A percentile compares a stretch with the other conserved stretches of the same genome.
These are phyloP conservation scores for Spizellomyces sp. DNA, from an alignment of 192 early-diverging fungal species.

Conservation along the genomic window DNA sequence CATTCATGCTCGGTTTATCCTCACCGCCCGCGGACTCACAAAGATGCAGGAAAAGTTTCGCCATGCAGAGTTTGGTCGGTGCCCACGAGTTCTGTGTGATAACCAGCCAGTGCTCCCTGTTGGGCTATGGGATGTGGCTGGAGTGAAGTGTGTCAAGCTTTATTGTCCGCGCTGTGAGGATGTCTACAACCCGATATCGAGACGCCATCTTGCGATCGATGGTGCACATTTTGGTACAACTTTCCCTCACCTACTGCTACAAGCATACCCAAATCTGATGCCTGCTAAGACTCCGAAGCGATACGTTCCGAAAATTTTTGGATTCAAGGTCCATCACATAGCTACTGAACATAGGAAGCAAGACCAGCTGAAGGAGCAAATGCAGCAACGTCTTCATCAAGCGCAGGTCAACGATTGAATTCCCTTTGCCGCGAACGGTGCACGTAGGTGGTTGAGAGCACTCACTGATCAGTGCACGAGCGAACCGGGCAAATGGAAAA, in stretches of 20 bases:
- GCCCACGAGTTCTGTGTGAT: slow-evolving; percentile 91
- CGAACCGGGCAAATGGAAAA: too few species aligned
- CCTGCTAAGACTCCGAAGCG: slow-evolving; percentile 78
- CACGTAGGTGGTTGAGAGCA: too few species aligned
- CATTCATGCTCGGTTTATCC: slow-evolving; percentile 96
- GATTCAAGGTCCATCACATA: slow-evolving; percentile 89
- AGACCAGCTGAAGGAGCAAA: slow-evolving; percentile 77
- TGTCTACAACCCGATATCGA: slow-evolving; percentile 90
- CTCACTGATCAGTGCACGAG: too few species aligned
- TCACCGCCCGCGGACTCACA: slow-evolving; percentile 85
- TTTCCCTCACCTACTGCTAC: slow-evolving; percentile 95
- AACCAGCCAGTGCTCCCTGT: slow-evolving; percentile 88
- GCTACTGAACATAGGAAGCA: slow-evolving; percentile 91
- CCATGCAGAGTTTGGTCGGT: slow-evolving; percentile 93
- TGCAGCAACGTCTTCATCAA: neutral
- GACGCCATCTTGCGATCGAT: slow-evolving; percentile 83
- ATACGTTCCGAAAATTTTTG: slow-evolving; percentile 97
- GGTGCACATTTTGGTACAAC: slow-evolving; percentile 97
- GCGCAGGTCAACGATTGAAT: neutral
- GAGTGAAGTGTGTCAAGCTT: slow-evolving; percentile 84
- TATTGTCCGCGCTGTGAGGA: slow-evolving; percentile 98
- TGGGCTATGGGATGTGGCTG: slow-evolving; percentile 85
- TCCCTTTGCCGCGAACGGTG: too few species aligned
- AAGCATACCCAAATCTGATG: slow-evolving; percentile 81
- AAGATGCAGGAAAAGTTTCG: slow-evolving; percentile 98